Base-by-base conservation (phyloP, 352 stramenopile species). In the Globisporangium irregulare region DNA sequence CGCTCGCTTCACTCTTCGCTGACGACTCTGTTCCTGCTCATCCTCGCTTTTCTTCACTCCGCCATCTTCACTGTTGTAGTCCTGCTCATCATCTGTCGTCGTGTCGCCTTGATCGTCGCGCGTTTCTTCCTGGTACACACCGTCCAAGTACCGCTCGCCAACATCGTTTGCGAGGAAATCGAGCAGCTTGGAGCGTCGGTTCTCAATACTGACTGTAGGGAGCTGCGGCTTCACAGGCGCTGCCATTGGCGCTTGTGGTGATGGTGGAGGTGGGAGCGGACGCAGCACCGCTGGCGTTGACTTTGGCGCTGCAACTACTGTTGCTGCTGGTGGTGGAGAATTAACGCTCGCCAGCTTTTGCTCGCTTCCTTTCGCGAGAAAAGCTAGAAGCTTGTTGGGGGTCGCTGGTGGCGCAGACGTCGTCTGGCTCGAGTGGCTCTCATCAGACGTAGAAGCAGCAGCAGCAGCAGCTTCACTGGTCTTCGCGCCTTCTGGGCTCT, bases 121-220 rank as follows among this genome's bases (percentile, higher is more conserved):
- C 68, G 77, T 22, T 81, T 92, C 81, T 7, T 90, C 81, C 57
- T 86, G 71, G 72, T 92, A 92, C n/a, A 92, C 80, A 22, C 75
- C 79, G 34, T 92, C 75, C 5, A 92, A 65, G 67, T 92, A 92
- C 7, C 78, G 68, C 64, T 92, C 84, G 12, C 79, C 79, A n/a
- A 88, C 70, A 60, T 92, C 84, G n/a, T 78, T 87, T 36, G 84
- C 84, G 8, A 92, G 67, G 59, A 92, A 92, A 72, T 92, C 84
- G 24, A 92, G 74, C 36, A 92, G 68, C 65, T 92, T 92, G 59
- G 75, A 87, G 60, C 79, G 76, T 7, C 80, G 67, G 43, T 84
- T 79, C 59, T 85, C 67, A 27, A 72, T 72, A 43, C 48, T 14
- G 8, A 48, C 61, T 18, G 22, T 62, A 9, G 58, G 66, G 12